Percentiles rank a stretch among this genome's conserved stretches.
Evolutionary conservation across 148 eudicot genomes (phyloP).

Genomic region (Heliosperma pusillum): DNA sequence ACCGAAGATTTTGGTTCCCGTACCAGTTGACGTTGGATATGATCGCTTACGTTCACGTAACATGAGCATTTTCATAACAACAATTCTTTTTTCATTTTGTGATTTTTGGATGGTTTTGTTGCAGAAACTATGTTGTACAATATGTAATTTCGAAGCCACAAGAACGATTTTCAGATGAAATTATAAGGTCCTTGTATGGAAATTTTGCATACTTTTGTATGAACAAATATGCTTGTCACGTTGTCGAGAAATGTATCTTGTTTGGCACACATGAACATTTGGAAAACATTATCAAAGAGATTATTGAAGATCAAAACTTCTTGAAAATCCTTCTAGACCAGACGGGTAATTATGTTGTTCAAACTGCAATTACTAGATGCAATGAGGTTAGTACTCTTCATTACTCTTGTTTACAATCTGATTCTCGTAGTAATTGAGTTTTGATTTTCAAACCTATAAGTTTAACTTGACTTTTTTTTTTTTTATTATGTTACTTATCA

Average conservation of each 20-base stretch:
- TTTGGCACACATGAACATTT: conserved; percentile 15
- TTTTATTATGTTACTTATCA: too few relatives aligned
- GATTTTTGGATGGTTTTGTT: neutral
- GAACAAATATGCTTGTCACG: conserved; percentile 48
- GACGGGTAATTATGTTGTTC: conserved; percentile 56
- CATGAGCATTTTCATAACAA: too few relatives aligned
- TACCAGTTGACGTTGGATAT: too few relatives aligned
- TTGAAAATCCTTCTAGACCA: conserved; percentile 33
- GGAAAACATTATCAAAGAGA: conserved; percentile 29
- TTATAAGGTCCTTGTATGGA: conserved; percentile 30
- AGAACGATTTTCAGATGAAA: neutral
- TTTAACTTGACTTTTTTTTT: too few relatives aligned
- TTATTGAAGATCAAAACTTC: conserved; percentile 19
- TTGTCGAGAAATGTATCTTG: conserved; percentile 42
- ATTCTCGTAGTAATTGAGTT: too few relatives aligned
- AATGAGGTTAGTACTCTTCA: conserved; percentile 28
- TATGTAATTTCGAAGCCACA: conserved; percentile 18
- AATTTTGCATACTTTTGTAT: conserved; percentile 25
- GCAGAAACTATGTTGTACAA: conserved; percentile 64
- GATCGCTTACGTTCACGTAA: too few relatives aligned
- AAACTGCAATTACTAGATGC: conserved; percentile 23
- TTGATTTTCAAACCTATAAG: too few relatives aligned
- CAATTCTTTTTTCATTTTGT: too few relatives aligned
- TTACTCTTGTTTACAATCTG: too few relatives aligned
- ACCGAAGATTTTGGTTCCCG: too few relatives aligned